phyloP scores from a whole-genome alignment of 2,329 filamentous ascomycete genomes.

The Xylariomycetidae sp. region DNA sequence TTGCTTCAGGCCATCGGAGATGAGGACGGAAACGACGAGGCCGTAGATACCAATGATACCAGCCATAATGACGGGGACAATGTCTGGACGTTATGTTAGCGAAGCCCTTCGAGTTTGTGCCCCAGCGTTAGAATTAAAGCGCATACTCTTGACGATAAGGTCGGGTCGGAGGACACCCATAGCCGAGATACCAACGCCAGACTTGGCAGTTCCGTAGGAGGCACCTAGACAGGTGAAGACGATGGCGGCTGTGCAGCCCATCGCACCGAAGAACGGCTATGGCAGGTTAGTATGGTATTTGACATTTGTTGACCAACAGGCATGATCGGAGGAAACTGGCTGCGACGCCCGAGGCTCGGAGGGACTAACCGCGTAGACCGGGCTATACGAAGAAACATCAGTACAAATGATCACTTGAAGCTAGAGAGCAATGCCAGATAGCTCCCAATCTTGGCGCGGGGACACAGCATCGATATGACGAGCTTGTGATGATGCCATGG shows the following conservation, averaged over 20 bases:
- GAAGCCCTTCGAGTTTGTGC: too few species aligned
- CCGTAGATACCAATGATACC: conserved; percentile 99
- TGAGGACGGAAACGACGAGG: conserved; percentile 80
- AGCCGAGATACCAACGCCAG: conserved; percentile 94
- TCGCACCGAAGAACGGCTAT: conserved; percentile 73
- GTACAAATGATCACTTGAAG: too few species aligned
- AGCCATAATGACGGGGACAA: conserved; percentile 99
- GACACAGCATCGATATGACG: conserved; percentile 8
- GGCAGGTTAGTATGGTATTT: conserved; percentile 15
- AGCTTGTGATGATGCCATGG: conserved; percentile 18
- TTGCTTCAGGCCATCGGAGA: conserved; percentile 73
- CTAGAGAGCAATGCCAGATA: too few species aligned
- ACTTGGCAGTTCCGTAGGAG: conserved; percentile 98
- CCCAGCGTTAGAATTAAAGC: too few species aligned
- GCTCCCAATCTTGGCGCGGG: too few species aligned
- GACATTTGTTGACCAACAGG: conserved; percentile 33
- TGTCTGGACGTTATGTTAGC: conserved; percentile 63
- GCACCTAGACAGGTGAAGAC: conserved; percentile 96
- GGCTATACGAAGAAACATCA: conserved; percentile 50
- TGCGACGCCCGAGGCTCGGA: conserved; percentile 11
- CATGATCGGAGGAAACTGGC: conserved; percentile 4
- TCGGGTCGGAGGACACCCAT: conserved; percentile 98
- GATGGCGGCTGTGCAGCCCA: conserved; percentile 84
- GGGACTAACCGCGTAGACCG: conserved; percentile 95
- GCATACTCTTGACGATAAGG: conserved; percentile 97